Evolutionary conservation across 257 asterid species (phyloP).

Genomic region (Primulina huaijiensis): DNA sequence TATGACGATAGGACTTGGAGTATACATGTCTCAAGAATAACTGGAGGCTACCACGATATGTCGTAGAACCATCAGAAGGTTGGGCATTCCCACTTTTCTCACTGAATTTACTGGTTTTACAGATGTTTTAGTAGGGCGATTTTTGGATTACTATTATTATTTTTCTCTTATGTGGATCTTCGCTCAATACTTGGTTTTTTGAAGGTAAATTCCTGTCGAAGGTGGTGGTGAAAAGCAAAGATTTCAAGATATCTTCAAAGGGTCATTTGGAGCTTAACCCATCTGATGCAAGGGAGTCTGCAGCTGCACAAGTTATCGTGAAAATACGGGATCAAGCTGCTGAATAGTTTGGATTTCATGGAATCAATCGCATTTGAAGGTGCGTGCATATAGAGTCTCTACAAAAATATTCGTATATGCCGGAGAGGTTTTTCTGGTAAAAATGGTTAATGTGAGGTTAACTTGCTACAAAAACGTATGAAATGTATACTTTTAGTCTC

Average conservation of each 20-base stretch:
- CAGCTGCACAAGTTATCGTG: not conserved
- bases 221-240: not conserved
- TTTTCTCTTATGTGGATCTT: not conserved
- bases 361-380: not conserved
- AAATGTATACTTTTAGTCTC: no score
- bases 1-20: conserved; percentile 37
- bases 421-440: not conserved
- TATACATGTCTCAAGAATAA: conserved; percentile 33
- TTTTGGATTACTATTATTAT: not conserved
- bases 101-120: not conserved
- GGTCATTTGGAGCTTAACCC: not conserved
- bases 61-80: conserved; percentile 34
- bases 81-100: conserved; percentile 2
- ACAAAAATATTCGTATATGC: no score
- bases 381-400: not conserved
- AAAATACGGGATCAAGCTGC: not conserved
- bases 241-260: not conserved
- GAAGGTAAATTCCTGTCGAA: not conserved
- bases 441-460: no score
- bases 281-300: not conserved
- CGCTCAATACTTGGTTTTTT: not conserved
- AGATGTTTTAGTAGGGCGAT: not conserved
- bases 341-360: not conserved
- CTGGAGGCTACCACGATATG: conserved; percentile 41
- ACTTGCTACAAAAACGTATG: no score